Conservation (phyloP, 345 rosid species). For the Kernera saxatilis region DNA sequence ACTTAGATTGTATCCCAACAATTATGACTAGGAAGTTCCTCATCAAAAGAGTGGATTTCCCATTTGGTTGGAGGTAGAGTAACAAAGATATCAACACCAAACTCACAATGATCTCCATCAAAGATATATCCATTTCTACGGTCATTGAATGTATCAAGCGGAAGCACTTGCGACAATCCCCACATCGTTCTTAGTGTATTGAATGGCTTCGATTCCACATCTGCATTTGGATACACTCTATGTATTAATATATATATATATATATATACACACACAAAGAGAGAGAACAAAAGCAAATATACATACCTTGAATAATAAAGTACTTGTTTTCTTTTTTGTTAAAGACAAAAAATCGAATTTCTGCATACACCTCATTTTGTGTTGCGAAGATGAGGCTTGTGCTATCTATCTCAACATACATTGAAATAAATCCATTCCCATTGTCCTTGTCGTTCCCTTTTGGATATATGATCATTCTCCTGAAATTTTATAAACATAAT, state of each 20-base stretch:
- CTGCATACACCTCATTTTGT: not conserved
- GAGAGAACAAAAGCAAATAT: not conserved
- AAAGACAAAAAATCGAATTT: not conserved
- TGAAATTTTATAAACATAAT: not conserved
- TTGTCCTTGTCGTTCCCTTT: not conserved
- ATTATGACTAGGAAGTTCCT: not conserved
- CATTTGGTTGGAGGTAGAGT: not conserved
- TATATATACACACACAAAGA: too few species aligned
- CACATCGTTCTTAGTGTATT: not conserved
- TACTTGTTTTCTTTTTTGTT: not conserved
- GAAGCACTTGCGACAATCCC: not conserved
- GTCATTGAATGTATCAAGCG: not conserved
- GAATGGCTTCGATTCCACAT: not conserved
- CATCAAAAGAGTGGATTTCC: not conserved
- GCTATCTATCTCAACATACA: not conserved
- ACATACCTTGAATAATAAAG: not conserved
- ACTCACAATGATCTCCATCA: conserved; percentile 4
- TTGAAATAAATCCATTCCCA: not conserved
- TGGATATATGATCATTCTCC: not conserved
- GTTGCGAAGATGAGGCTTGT: not conserved
- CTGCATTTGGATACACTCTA: not conserved
- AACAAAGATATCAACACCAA: conserved; percentile 2
- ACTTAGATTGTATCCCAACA: too few species aligned
- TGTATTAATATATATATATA: too few species aligned
- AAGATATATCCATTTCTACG: not conserved